Evolutionary conservation across 345 rosid species (phyloP), one percentile per base, ranked within the genome.

Genomic region (Syzygium aqueum): DNA sequence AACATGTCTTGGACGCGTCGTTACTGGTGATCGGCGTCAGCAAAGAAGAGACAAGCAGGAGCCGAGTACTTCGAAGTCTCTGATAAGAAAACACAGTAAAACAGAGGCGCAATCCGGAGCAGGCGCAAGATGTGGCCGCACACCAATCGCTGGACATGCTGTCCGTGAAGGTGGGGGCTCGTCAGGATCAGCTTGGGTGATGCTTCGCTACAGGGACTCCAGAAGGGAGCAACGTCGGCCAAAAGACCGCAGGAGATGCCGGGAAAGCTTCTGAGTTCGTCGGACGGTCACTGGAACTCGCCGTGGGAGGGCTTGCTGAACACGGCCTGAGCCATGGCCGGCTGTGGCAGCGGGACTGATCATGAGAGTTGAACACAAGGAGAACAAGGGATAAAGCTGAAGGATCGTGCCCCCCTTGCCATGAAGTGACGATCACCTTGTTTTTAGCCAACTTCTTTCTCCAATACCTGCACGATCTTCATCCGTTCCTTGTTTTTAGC

Each of bases 11-110:
- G 46, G 23, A 8, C 43, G 43, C 33, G 33, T 22, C 25, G 12
- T 56, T 27, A 5, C 61, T 23, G 27, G 23, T 0, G n/a, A 56
- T 30, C 0, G 0, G 43, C 23, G 0, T 16, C 22, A 9, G 43
- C 23, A 0, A 30, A 65, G 77, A 65, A 65, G 40, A 65, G 7
- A 33, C 6, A 6, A 65, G 43, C 22, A 0, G 11, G 43, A 65
- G 43, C 11, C 11, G 43, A 30, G 43, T 23, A 30, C 21, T 65
- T 16, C 2, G 77, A 2, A 65, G 43, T 65, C 77, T 65, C 77
- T 65, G 43, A 65, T 65, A 30, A 30, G 23, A 30, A 30, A 16
- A 65, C 23, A 30, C 23, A 28, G 30, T 63, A 63, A 28, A 63
- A 30, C 11, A 17, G 6, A 8, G 1, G 23, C 6, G 43, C 3